A percentile compares a stretch with the other conserved stretches of the same genome.
phyloP scores from a whole-genome alignment of 2,329 filamentous ascomycete species.

The Colletotrichum viniferum region DNA sequence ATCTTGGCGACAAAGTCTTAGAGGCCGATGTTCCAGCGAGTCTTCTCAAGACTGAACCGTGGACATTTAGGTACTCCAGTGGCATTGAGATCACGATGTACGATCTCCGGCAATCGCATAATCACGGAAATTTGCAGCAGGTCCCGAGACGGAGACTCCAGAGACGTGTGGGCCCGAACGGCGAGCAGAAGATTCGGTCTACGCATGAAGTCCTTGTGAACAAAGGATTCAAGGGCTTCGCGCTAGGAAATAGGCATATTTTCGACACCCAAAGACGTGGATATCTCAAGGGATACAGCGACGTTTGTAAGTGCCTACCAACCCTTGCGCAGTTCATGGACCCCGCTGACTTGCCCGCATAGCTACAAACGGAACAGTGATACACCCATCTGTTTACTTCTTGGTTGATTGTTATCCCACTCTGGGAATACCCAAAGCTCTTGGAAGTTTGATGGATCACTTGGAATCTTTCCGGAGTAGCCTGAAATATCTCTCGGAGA shows the following conservation, averaged over 20 bases:
- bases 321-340: not conserved
- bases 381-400: slow-evolving; percentile 17
- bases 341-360: not conserved
- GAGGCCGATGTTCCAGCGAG: not conserved
- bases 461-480: not conserved
- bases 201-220: not conserved
- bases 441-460: not conserved
- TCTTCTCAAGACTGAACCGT: not conserved
- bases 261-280: not conserved
- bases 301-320: not conserved
- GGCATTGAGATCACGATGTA: not conserved
- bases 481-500: not conserved
- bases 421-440: not conserved
- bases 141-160: not conserved
- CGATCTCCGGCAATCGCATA: not conserved
- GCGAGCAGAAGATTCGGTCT: not conserved
- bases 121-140: slow-evolving; percentile 2
- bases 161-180: not conserved
- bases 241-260: not conserved
- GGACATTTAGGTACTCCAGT: slow-evolving; percentile 3
- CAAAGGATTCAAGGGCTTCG: not conserved
- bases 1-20: not conserved
- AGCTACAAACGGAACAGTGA: slow-evolving; percentile 4
- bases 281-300: not conserved
- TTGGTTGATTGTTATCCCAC: slow-evolving; percentile 6